Evolutionary conservation across 495 filamentous ascomycete species (phyloP), one percentile per base, ranked within the genome.

Genomic region (Penicillium canescens): DNA sequence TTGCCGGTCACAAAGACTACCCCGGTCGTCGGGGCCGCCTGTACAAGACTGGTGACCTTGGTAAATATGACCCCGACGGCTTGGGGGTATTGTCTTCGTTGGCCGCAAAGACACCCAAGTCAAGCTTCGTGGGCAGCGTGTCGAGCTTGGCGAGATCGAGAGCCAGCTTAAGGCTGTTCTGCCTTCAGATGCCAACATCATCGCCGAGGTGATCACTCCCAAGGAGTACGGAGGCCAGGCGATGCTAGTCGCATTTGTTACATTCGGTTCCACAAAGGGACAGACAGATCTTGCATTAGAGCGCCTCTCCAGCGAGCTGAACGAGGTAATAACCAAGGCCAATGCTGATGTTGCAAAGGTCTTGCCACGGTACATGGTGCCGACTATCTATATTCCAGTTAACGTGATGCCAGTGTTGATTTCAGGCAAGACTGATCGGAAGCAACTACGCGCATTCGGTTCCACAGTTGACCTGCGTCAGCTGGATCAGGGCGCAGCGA

Each of bases 31-130:
- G 39, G 1, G 63, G 66, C 4, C 72, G 74, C 20, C 55, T 82
- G 11, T 79, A 80, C 54, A 76, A 78, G 56, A 81, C 77, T 38
- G 75, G 77, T 12, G 78, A 82, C 59, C 62, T 82, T 3, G 85
- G 82, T 6, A 66, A 67, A 23, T 84, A 85, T 38, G 78, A 84
- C 31, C 77, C 79, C 0, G 73, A 80, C 56, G 79, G 78, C 1
- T 65, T 68, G 23, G 56, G 23, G 61, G 71, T 26, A 71, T 87
- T 50, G 63, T 79, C n/a, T 85, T 84, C 56, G 74, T 82, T 2
- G 84, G 84, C 23, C 67, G 85, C 7, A 80, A 80, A 39, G 85
- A 88, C 51, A 79, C 81, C 8, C 83, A 86, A 56, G 81, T 85
- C 14, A 88, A 87, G 61, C 55, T 87, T 4, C 78, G 78, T 12